phyloP scores from a whole-genome alignment of 768 basidiomycete genomes.

The Tulasnella sp. region DNA sequence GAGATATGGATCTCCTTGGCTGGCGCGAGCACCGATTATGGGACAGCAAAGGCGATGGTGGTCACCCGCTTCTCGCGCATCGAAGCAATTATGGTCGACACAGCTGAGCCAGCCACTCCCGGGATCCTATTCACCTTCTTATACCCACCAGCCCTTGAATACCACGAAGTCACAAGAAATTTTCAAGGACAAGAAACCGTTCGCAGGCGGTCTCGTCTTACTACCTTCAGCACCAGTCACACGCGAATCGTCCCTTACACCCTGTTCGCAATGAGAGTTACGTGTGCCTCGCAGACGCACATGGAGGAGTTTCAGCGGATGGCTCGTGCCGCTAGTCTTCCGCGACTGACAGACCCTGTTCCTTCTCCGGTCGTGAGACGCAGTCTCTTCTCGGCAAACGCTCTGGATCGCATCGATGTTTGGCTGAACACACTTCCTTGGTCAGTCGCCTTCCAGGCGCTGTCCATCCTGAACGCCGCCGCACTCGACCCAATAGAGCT shows the following conservation, averaged over 20 bases:
- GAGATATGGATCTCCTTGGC: background rate
- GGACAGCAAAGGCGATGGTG: background rate
- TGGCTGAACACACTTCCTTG: conserved; percentile 22
- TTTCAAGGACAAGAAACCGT: background rate
- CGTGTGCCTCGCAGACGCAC: background rate
- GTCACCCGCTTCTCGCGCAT: background rate
- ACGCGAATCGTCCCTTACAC: conserved; percentile 13
- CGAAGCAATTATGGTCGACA: background rate
- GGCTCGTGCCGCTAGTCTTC: conserved; percentile 10
- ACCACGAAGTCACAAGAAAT: background rate
- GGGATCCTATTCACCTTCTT: conserved; percentile 11
- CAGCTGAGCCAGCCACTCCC: background rate
- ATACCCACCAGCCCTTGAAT: conserved; percentile 14
- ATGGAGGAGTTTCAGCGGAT: background rate
- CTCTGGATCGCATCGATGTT: background rate
- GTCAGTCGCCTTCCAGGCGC: conserved; percentile 26
- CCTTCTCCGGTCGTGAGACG: conserved; percentile 9
- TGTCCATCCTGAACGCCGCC: conserved; percentile 2
- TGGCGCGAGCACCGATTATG: background rate
- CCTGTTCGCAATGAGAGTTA: conserved; percentile 22
- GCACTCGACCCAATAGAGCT: conserved; percentile 21
- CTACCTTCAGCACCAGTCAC: background rate
- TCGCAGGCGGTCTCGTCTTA: background rate
- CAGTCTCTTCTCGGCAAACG: background rate
- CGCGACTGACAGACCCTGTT: background rate